phyloP scores from a whole-genome alignment of 768 basidiomycete genomes.

The Cystofilobasidium macerans region DNA sequence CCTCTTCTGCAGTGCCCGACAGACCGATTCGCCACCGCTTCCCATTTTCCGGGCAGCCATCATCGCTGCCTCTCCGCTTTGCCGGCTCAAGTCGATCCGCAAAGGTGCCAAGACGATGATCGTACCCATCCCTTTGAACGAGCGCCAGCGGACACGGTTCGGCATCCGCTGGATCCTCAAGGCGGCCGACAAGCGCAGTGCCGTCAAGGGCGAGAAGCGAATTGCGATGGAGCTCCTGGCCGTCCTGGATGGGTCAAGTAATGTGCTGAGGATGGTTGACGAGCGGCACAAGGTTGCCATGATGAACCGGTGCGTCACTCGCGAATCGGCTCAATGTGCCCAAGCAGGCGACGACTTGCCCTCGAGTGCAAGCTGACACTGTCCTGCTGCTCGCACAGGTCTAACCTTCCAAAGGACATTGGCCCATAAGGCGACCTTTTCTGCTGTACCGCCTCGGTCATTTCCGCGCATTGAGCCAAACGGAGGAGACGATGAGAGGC shows the following conservation, averaged over 20 bases:
- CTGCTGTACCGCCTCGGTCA: too few species aligned
- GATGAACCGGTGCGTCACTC: constrained; percentile 45
- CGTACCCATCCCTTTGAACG: constrained; percentile 61
- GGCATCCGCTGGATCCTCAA: constrained; percentile 64
- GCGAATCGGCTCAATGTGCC: background rate
- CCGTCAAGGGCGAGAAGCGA: constrained; percentile 54
- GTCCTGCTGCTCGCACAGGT: background rate
- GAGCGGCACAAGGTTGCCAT: constrained; percentile 58
- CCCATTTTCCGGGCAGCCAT: constrained; percentile 69
- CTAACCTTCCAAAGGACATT: background rate
- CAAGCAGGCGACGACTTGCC: too few species aligned
- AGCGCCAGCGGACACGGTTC: constrained; percentile 62
- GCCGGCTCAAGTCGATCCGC: constrained; percentile 51
- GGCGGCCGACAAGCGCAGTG: constrained; percentile 49
- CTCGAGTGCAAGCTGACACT: background rate
- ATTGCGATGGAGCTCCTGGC: constrained; percentile 68
- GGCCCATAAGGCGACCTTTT: too few species aligned
- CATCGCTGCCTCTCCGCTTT: constrained; percentile 55
- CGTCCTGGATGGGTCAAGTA: constrained; percentile 50
- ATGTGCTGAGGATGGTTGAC: constrained; percentile 52
- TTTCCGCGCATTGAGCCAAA: too few species aligned
- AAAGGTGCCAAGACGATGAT: constrained; percentile 55
- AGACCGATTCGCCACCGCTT: constrained; percentile 62
- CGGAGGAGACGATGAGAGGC: too few species aligned
- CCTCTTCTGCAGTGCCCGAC: constrained; percentile 36